Percentiles rank a stretch among this genome's conserved stretches.
Conservation (phyloP, 345 rosid species). For the Salix exigua region DNA sequence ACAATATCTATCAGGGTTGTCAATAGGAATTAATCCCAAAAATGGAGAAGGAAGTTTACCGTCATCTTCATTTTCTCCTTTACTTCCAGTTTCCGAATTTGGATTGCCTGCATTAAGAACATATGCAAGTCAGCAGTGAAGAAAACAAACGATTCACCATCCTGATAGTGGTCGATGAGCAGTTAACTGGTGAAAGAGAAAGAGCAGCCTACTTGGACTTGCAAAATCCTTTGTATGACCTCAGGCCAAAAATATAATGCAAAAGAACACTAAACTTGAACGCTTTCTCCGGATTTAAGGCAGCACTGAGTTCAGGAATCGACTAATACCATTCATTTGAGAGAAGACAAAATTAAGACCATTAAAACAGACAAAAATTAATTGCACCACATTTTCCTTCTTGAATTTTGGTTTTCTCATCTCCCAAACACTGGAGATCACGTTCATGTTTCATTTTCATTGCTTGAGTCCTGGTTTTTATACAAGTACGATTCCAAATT, state of each 20-base stretch:
- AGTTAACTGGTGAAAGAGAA: not conserved
- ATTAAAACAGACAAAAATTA: not conserved
- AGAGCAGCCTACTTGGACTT: not conserved
- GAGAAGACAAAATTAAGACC: not conserved
- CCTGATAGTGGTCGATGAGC: not conserved
- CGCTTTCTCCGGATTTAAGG: not conserved
- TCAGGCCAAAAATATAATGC: not conserved
- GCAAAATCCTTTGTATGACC: not conserved
- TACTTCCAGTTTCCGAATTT: conserved; percentile 34
- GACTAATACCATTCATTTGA: not conserved
- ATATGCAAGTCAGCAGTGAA: conserved; percentile 9
- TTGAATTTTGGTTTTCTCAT: not conserved
- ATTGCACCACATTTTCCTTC: not conserved
- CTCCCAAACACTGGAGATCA: not conserved
- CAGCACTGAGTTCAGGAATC: not conserved
- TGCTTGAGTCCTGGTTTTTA: not conserved
- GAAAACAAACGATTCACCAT: not conserved
- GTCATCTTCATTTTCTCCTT: conserved; percentile 32
- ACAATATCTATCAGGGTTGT: conserved; percentile 57
- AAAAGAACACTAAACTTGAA: not conserved
- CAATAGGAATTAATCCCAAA: conserved; percentile 44
- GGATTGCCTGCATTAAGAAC: conserved; percentile 43
- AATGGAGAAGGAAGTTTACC: conserved; percentile 48
- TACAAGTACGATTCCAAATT: not conserved
- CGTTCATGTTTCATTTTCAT: not conserved